Percentiles rank a stretch among this genome's conserved stretches.
These are phyloP conservation scores for Earliella scabrosa DNA, from an alignment of 1,284 basidiomycete genomes.

Conservation along the genomic window DNA sequence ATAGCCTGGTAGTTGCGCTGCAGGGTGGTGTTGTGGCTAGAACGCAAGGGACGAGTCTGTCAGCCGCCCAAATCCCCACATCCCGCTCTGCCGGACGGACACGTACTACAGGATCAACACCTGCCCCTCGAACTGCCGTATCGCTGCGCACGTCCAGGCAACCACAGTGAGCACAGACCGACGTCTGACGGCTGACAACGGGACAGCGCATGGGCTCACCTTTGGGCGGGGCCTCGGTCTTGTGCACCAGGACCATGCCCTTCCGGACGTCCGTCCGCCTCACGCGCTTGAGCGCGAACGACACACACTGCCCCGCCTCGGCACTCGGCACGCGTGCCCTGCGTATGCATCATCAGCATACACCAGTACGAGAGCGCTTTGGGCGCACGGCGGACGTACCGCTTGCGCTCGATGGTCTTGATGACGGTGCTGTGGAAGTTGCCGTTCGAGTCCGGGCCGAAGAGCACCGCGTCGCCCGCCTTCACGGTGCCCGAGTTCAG, in stretches of 20 bases:
- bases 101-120: constrained; percentile 82
- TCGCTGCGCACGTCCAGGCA: constrained; percentile 52
- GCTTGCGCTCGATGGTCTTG: constrained; percentile 94
- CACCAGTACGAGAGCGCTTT: neutral
- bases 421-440: constrained; percentile 84
- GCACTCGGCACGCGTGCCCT: constrained; percentile 85
- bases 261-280: constrained; percentile 86
- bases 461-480: constrained; percentile 79
- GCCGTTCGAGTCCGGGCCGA: constrained; percentile 95
- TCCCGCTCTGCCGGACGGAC: neutral
- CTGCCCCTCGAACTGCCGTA: constrained; percentile 82
- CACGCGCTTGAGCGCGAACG: constrained; percentile 91
- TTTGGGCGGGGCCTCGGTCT: constrained; percentile 80
- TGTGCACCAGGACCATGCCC: constrained; percentile 91
- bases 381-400: too few species aligned
- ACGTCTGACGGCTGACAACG: neutral
- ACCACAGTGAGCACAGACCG: neutral
- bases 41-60: constrained; percentile 5
- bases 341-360: constrained; percentile 4
- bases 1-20: constrained; percentile 91
- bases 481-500: constrained; percentile 80
- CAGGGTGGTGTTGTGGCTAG: constrained; percentile 89
- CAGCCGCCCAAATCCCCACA: neutral
- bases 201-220: constrained; percentile 41
- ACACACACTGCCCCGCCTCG: constrained; percentile 95